These are phyloP conservation scores for Naganishia friedmannii DNA, from an alignment of 768 basidiomycete species.

Conservation along the genomic window DNA sequence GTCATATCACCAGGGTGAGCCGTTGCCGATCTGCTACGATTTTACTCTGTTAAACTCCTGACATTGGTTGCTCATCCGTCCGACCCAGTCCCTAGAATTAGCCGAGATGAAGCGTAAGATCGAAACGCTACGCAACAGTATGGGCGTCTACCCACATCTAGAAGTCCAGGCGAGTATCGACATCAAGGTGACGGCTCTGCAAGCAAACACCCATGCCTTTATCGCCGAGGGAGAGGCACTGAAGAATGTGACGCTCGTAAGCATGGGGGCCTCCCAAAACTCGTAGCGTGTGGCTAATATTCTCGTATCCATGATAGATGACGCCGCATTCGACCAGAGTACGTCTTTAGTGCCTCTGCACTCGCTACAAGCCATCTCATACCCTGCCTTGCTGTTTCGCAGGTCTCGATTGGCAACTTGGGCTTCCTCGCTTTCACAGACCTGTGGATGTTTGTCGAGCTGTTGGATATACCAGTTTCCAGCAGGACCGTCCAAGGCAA, in stretches of 20 bases:
- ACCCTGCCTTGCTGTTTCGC: background rate
- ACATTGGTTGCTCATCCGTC: background rate
- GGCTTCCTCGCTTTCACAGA: slow-evolving; percentile 25
- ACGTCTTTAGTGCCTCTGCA: background rate
- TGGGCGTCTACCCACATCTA: slow-evolving; percentile 6
- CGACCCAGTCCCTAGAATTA: slow-evolving; percentile 12
- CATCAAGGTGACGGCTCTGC: slow-evolving; percentile 1
- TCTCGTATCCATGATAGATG: slow-evolving; percentile 11
- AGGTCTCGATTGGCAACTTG: slow-evolving; percentile 25
- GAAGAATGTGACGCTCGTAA: slow-evolving; percentile 27
- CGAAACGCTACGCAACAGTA: slow-evolving; percentile 19
- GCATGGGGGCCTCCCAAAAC: background rate
- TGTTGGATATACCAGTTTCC: slow-evolving; percentile 7
- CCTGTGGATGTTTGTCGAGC: slow-evolving; percentile 26
- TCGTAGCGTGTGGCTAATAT: background rate
- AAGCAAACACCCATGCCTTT: slow-evolving; percentile 6
- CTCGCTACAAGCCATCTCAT: background rate
- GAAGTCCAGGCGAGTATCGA: slow-evolving; percentile 15
- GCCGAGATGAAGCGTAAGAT: slow-evolving; percentile 25
- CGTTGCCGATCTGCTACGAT: no score
- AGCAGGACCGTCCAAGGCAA: slow-evolving; percentile 12
- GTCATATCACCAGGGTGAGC: slow-evolving; percentile 2
- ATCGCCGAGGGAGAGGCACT: slow-evolving; percentile 12
- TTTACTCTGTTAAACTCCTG: no score
- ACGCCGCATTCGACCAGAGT: slow-evolving; percentile 25